phyloP scores from a whole-genome alignment of 1,139 yeast genomes.

The Candida tunisiensis region DNA sequence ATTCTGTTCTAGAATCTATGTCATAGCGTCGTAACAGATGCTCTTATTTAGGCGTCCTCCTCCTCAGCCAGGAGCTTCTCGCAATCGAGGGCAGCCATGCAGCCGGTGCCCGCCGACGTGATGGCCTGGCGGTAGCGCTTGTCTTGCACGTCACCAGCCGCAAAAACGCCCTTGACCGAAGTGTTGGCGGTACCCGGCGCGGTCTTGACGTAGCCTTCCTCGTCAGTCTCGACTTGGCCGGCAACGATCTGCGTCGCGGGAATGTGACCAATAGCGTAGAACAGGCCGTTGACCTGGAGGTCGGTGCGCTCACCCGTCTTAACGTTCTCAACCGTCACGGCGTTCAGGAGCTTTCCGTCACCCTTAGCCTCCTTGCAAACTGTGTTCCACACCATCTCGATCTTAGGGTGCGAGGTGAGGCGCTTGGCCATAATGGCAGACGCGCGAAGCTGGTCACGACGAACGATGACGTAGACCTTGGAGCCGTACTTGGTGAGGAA shows the following conservation, averaged over 20 bases:
- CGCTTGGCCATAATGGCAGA: slow-evolving; percentile 95
- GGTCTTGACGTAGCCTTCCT: slow-evolving; percentile 74
- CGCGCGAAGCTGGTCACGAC: slow-evolving; percentile 90
- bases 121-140: slow-evolving; percentile 96
- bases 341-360: slow-evolving; percentile 44
- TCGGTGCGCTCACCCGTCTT: slow-evolving; percentile 53
- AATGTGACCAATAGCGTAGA: slow-evolving; percentile 94
- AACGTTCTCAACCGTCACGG: slow-evolving; percentile 37
- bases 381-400: slow-evolving; percentile 79
- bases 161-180: slow-evolving; percentile 82
- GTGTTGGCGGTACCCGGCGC: slow-evolving; percentile 79
- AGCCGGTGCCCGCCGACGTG: slow-evolving; percentile 98
- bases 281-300: slow-evolving; percentile 74
- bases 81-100: slow-evolving; percentile 98
- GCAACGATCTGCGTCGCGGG: slow-evolving; percentile 82
- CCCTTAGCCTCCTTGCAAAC: slow-evolving; percentile 84
- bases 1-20: too few species aligned
- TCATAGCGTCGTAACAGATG: too few species aligned
- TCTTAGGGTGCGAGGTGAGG: slow-evolving; percentile 64
- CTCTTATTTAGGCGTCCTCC: too few species aligned
- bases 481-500: slow-evolving; percentile 95
- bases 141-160: slow-evolving; percentile 99
- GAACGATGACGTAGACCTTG: slow-evolving; percentile 80
- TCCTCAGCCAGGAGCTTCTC: slow-evolving; percentile 62
- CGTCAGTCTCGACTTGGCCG: slow-evolving; percentile 72